Conservation (phyloP, 148 eudicot species). For the Camellia granthamiana region DNA sequence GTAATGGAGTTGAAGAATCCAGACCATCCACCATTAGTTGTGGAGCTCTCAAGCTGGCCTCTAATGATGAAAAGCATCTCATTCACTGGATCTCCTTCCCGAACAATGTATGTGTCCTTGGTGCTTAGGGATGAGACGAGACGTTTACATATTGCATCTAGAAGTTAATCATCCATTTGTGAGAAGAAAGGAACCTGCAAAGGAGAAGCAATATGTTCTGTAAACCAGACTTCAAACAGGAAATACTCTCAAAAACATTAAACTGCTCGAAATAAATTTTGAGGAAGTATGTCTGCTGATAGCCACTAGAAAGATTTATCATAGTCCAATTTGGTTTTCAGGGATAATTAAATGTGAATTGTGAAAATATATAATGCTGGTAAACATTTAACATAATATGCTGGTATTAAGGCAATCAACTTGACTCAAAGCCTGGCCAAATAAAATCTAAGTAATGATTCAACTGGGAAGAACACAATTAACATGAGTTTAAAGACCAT, state of each 20-base stretch:
- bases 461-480: background rate
- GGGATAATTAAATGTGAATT: background rate
- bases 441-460: background rate
- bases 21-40: conserved; percentile 83
- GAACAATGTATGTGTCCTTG: conserved; percentile 63
- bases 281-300: background rate
- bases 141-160: conserved; percentile 87
- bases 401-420: background rate
- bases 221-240: background rate
- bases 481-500: too few species aligned
- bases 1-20: conserved; percentile 81
- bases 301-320: background rate
- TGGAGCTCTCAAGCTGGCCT: conserved; percentile 84
- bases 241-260: background rate
- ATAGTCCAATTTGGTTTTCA: background rate
- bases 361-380: background rate
- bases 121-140: conserved; percentile 68
- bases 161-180: conserved; percentile 77
- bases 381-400: background rate
- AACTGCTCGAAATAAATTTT: background rate
- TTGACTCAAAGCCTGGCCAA: background rate
- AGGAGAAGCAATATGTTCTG: background rate
- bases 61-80: conserved; percentile 85
- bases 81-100: conserved; percentile 87
- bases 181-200: conserved; percentile 83